Evolutionary conservation across 2,329 filamentous ascomycete species (phyloP).

Genomic region (Paradendryphiella salina): DNA sequence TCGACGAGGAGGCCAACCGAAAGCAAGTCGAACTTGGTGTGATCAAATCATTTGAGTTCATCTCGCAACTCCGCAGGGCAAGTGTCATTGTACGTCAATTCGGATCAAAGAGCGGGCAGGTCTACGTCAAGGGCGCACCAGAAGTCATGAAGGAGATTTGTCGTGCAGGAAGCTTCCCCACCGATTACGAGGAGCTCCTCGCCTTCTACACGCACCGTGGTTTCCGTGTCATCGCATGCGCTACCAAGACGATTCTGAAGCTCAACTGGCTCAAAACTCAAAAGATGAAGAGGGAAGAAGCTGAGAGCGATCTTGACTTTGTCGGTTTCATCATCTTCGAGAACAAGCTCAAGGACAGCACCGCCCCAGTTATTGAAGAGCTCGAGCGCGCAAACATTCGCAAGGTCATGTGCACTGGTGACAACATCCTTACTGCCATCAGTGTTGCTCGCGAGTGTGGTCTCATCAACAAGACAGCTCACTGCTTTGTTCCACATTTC

Average conservation of each 20-base stretch:
- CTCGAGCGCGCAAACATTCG: conserved; percentile 81
- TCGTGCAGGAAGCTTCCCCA: conserved; percentile 77
- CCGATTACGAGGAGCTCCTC: conserved; percentile 86
- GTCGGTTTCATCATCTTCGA: conserved; percentile 98
- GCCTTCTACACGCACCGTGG: conserved; percentile 93
- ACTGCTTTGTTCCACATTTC: conserved; percentile 93
- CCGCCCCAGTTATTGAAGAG: conserved; percentile 78
- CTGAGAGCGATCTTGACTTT: conserved; percentile 82
- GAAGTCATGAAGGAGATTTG: conserved; percentile 97
- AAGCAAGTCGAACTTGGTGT: conserved; percentile 82
- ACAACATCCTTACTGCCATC: conserved; percentile 96
- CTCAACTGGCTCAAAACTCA: conserved; percentile 93
- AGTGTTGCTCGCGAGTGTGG: conserved; percentile 91
- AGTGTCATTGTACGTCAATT: conserved; percentile 92
- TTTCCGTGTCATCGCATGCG: conserved; percentile 94
- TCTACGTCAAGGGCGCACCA: conserved; percentile 95
- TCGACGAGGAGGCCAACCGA: conserved; percentile 49
- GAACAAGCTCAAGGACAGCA: conserved; percentile 93
- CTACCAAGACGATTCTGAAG: conserved; percentile 82
- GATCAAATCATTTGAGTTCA: conserved; percentile 89
- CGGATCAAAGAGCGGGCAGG: conserved; percentile 77
- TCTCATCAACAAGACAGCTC: conserved; percentile 75
- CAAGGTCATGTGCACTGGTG: conserved; percentile 94
- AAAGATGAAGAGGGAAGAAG: conserved; percentile 86
- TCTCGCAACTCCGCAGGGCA: conserved; percentile 86